Conservation (phyloP, 192 early-diverging fungal genomes). For the Linnemannia elongata region DNA sequence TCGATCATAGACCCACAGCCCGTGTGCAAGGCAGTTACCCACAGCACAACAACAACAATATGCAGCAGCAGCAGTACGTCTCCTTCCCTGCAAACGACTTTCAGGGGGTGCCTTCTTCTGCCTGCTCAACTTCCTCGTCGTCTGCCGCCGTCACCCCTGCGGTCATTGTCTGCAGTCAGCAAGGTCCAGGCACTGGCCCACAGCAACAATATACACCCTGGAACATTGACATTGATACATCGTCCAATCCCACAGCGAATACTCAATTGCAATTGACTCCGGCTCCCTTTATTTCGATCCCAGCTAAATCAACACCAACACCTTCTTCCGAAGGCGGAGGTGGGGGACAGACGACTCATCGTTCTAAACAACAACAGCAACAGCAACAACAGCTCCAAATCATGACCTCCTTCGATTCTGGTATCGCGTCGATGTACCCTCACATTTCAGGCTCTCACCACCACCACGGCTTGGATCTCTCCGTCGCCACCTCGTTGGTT, state of each 20-base stretch:
- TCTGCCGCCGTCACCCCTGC: not conserved
- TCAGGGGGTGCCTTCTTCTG: not conserved
- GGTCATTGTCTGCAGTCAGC: conserved; percentile 2
- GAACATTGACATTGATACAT: not conserved
- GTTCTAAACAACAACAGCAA: not conserved
- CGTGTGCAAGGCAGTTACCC: not conserved
- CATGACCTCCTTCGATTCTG: conserved; percentile 35
- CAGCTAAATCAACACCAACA: conserved; percentile 7
- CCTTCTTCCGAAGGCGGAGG: conserved; percentile 11
- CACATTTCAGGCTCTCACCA: not conserved
- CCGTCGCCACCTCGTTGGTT: not conserved
- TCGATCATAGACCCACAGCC: conserved; percentile 2
- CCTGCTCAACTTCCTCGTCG: not conserved
- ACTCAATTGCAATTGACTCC: not conserved
- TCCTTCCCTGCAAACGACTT: conserved; percentile 1
- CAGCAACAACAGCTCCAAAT: conserved; percentile 31
- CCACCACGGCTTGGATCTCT: not conserved
- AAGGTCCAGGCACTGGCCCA: not conserved
- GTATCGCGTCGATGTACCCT: conserved; percentile 18
- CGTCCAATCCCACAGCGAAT: not conserved
- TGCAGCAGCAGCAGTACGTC: conserved; percentile 10
- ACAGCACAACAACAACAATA: not conserved
- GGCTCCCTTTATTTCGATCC: conserved; percentile 5
- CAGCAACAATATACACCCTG: conserved; percentile 1
- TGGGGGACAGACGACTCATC: not conserved